Conservation (phyloP, 768 basidiomycete genomes). For the Boletus rufocinnamomeus region DNA sequence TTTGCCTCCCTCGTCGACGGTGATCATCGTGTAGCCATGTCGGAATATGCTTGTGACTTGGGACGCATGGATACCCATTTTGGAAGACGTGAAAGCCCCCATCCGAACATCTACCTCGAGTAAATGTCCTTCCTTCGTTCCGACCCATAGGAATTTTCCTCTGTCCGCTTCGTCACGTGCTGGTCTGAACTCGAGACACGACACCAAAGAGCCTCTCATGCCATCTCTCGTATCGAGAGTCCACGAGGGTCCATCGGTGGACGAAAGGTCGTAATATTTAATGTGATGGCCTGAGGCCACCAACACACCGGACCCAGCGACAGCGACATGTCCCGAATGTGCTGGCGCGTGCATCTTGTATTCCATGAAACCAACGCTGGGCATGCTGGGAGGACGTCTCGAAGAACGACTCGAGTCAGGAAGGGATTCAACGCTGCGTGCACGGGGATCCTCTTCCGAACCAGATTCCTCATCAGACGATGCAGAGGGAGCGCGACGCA, state of each 20-base stretch:
- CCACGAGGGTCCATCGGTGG: conserved; percentile 47
- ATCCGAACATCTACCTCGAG: conserved; percentile 77
- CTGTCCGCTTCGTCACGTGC: conserved; percentile 45
- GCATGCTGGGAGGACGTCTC: conserved; percentile 45
- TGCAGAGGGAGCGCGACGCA: conserved; percentile 48
- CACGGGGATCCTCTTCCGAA: conserved; percentile 58
- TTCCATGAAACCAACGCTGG: conserved; percentile 39
- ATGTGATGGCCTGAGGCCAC: conserved; percentile 61
- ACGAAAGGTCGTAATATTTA: conserved; percentile 60
- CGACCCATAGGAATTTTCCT: conserved; percentile 77
- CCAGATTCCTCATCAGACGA: conserved; percentile 55
- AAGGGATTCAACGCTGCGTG: conserved; percentile 50
- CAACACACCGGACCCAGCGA: conserved; percentile 59
- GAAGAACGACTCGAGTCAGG: conserved; percentile 74
- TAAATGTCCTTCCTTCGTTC: conserved; percentile 88
- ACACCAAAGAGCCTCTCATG: conserved; percentile 68
- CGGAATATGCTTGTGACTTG: conserved; percentile 75
- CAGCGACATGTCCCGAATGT: conserved; percentile 53
- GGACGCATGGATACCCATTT: conserved; percentile 62
- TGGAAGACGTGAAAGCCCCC: conserved; percentile 57
- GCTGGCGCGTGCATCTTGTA: conserved; percentile 56
- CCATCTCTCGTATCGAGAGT: conserved; percentile 64
- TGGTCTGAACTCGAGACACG: conserved; percentile 77
- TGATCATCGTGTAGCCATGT: conserved; percentile 69
- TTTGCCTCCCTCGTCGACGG: conserved; percentile 87